These are phyloP conservation scores for Chaetomiaceae sp. DNA, from an alignment of 2,329 filamentous ascomycete species.

Conservation along the genomic window DNA sequence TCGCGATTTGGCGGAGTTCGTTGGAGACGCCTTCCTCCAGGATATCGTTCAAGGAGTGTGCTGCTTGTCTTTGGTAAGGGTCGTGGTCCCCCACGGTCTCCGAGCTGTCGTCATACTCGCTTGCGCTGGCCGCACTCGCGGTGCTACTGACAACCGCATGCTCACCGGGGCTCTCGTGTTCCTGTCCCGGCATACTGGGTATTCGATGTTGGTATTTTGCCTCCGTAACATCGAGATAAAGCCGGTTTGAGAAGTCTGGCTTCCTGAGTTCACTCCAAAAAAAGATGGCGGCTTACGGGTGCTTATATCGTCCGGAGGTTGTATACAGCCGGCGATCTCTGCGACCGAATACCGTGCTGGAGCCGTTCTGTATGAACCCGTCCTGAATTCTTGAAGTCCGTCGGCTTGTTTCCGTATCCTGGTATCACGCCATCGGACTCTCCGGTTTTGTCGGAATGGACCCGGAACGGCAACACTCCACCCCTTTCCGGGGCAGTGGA, in stretches of 20 bases:
- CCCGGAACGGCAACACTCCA: too few relatives aligned
- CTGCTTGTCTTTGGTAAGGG: not conserved
- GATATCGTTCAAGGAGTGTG: not conserved
- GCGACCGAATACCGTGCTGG: not conserved
- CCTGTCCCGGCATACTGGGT: not conserved
- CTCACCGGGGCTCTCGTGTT: not conserved
- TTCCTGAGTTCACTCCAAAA: too few relatives aligned
- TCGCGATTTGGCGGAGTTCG: constrained; percentile 40
- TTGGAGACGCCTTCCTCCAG: constrained; percentile 33
- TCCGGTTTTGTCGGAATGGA: too few relatives aligned
- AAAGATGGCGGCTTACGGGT: too few relatives aligned
- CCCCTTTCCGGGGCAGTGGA: too few relatives aligned
- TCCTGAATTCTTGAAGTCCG: not conserved
- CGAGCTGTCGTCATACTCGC: not conserved
- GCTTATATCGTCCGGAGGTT: too few relatives aligned
- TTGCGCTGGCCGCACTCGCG: not conserved
- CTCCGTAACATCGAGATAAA: too few relatives aligned
- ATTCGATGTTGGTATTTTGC: not conserved
- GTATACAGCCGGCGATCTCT: not conserved
- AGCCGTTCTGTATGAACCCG: not conserved
- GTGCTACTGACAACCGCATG: not conserved
- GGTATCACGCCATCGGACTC: too few relatives aligned
- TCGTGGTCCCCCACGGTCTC: constrained; percentile 5
- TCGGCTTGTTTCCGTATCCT: constrained; percentile 1
- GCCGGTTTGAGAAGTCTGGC: too few relatives aligned